phyloP scores from a whole-genome alignment of 1,284 basidiomycete genomes.

The Leccinum ponderosum region DNA sequence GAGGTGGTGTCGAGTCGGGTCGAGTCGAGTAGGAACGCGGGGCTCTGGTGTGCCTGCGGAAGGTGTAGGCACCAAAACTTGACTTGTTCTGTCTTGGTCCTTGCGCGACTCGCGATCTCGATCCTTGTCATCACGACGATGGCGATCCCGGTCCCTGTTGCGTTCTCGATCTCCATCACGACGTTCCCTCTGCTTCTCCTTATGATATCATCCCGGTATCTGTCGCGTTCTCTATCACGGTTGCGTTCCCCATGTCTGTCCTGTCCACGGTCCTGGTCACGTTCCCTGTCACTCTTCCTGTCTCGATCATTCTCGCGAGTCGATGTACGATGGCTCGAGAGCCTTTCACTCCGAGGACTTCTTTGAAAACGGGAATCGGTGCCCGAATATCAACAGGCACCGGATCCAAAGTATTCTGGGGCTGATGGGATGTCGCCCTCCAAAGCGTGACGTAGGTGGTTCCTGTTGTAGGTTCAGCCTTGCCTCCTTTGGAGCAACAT shows the following conservation, averaged over 20 bases:
- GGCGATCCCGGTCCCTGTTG: conserved; percentile 40
- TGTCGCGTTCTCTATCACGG: conserved; percentile 43
- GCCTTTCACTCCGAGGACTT: conserved; percentile 46
- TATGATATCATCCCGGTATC: conserved; percentile 33
- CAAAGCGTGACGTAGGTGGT: conserved; percentile 22
- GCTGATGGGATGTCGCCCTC: conserved; percentile 17
- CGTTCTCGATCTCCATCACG: conserved; percentile 44
- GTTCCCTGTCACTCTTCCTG: conserved; percentile 46
- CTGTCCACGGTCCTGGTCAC: conserved; percentile 46
- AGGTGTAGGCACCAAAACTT: conserved; percentile 31
- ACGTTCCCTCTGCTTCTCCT: conserved; percentile 41
- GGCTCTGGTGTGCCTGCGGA: conserved; percentile 43
- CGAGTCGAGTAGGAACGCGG: conserved; percentile 58
- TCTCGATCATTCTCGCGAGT: conserved; percentile 38
- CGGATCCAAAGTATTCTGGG: conserved; percentile 14
- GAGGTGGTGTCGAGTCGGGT: conserved; percentile 53
- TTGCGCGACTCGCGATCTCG: conserved; percentile 47
- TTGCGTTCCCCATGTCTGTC: conserved; percentile 46
- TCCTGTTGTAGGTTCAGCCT: conserved; percentile 21
- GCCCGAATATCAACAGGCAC: conserved; percentile 19
- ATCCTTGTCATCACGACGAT: conserved; percentile 39
- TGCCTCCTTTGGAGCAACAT: conserved; percentile 30
- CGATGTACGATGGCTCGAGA: conserved; percentile 38
- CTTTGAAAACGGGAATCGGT: conserved; percentile 19
- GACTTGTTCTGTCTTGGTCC: conserved; percentile 49